These are phyloP conservation scores for Globisporangium orthogonon DNA, from an alignment of 352 stramenopile genomes.

Conservation along the genomic window DNA sequence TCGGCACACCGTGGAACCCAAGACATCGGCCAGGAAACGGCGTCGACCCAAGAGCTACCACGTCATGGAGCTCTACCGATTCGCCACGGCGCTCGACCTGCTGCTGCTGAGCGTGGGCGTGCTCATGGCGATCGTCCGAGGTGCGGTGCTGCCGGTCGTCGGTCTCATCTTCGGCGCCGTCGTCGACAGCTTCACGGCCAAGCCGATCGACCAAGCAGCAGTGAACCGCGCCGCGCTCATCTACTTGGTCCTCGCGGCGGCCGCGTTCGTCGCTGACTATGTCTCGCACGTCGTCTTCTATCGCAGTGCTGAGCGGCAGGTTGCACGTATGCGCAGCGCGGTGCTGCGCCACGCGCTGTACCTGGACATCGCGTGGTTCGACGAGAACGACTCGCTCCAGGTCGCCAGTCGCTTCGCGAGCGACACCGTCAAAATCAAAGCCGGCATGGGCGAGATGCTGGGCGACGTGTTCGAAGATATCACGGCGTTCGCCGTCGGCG, in stretches of 20 bases:
- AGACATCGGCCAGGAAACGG: background rate
- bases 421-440: slow-evolving; percentile 25
- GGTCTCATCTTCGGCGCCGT: slow-evolving; percentile 15
- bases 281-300: slow-evolving; percentile 12
- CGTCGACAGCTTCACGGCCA: slow-evolving; percentile 10
- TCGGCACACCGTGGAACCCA: background rate
- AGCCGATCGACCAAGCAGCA: slow-evolving; percentile 5
- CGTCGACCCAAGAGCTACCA: background rate
- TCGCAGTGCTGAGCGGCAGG: slow-evolving; percentile 18
- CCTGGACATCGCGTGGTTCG: slow-evolving; percentile 22
- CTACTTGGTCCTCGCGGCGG: slow-evolving; percentile 14
- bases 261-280: slow-evolving; percentile 15
- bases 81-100: background rate
- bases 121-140: background rate
- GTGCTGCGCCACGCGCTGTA: slow-evolving; percentile 16
- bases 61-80: background rate
- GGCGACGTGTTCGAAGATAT: background rate
- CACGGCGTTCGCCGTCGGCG: slow-evolving; percentile 1
- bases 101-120: background rate
- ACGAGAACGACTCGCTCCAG: slow-evolving; percentile 14
- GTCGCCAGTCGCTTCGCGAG: slow-evolving; percentile 16
- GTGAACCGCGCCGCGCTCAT: slow-evolving; percentile 10
- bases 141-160: background rate
- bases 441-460: slow-evolving; percentile 22
- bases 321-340: slow-evolving; percentile 11